These are phyloP conservation scores for Fusarium drepaniforme DNA, from an alignment of 2,329 filamentous ascomycete genomes.

Conservation along the genomic window DNA sequence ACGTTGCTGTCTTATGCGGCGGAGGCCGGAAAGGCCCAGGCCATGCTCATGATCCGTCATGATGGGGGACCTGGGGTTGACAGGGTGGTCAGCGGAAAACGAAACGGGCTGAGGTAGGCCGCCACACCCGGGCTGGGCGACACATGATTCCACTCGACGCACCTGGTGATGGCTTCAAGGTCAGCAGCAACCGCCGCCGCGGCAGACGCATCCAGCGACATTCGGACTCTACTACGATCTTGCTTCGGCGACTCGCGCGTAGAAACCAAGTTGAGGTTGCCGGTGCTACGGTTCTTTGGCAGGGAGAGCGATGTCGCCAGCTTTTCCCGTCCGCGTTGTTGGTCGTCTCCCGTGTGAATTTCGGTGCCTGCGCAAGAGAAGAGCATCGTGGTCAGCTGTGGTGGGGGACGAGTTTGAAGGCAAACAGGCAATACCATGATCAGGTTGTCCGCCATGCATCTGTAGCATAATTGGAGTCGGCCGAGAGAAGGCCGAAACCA, in stretches of 20 bases:
- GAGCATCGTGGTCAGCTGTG: constrained; percentile 39
- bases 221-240: constrained; percentile 73
- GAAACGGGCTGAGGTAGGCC: constrained; percentile 24
- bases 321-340: constrained; percentile 58
- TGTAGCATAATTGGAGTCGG: constrained; percentile 57
- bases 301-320: constrained; percentile 63
- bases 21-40: constrained; percentile 85
- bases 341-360: constrained; percentile 46
- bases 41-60: constrained; percentile 90
- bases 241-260: constrained; percentile 56
- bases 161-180: constrained; percentile 82
- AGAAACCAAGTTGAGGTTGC: constrained; percentile 70
- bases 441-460: constrained; percentile 57
- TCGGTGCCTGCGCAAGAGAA: constrained; percentile 46
- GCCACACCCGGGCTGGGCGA: constrained; percentile 30
- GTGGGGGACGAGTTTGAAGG: constrained; percentile 18
- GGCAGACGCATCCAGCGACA: constrained; percentile 82
- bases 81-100: constrained; percentile 44
- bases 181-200: constrained; percentile 69
- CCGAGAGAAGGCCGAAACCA: constrained; percentile 37
- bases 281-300: constrained; percentile 75
- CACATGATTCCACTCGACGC: constrained; percentile 43
- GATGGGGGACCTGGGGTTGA: constrained; percentile 76
- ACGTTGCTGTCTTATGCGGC: constrained; percentile 92
- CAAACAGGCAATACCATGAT: constrained; percentile 51